Percentiles rank a stretch among this genome's conserved stretches.
Evolutionary conservation across 768 basidiomycete species (phyloP).

Genomic region (Kwoniella dejecticola): DNA sequence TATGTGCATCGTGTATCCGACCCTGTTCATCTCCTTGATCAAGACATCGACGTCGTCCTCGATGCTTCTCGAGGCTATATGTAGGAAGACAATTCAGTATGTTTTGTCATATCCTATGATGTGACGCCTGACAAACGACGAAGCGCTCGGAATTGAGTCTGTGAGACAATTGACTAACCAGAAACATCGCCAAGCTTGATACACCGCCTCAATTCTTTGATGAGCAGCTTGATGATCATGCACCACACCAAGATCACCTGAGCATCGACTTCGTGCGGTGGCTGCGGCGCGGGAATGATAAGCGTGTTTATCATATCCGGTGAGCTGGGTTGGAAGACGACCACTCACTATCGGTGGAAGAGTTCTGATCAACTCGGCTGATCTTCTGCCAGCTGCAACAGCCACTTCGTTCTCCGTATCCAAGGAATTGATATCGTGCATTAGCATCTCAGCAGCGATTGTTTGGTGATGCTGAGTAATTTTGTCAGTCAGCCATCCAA

Average conservation of each 20-base stretch:
- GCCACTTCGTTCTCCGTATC: slow-evolving; percentile 42
- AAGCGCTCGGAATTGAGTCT: background rate
- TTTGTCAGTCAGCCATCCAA: background rate
- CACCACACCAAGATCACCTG: slow-evolving; percentile 41
- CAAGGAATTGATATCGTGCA: slow-evolving; percentile 49
- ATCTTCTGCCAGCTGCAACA: slow-evolving; percentile 28
- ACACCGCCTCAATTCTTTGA: slow-evolving; percentile 42
- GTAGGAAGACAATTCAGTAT: background rate
- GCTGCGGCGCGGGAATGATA: slow-evolving; percentile 29
- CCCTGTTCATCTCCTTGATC: slow-evolving; percentile 21
- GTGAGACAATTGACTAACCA: slow-evolving; percentile 18
- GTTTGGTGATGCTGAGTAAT: slow-evolving; percentile 37
- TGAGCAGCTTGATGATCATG: slow-evolving; percentile 36
- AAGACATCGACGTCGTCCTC: slow-evolving; percentile 24
- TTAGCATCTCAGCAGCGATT: slow-evolving; percentile 36
- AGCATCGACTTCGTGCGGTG: slow-evolving; percentile 39
- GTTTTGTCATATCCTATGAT: background rate
- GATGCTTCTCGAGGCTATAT: slow-evolving; percentile 8
- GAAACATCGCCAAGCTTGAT: slow-evolving; percentile 13
- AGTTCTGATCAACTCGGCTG: slow-evolving; percentile 30
- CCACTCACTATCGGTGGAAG: slow-evolving; percentile 36
- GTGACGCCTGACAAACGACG: no score
- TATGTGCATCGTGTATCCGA: slow-evolving; percentile 27
- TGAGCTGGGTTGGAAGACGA: background rate
- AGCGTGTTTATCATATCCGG: background rate